A percentile compares a stretch with the other conserved stretches of the same genome.
These are phyloP conservation scores for Maudiozyma humilis DNA, from an alignment of 1,139 yeast species.

Conservation along the genomic window DNA sequence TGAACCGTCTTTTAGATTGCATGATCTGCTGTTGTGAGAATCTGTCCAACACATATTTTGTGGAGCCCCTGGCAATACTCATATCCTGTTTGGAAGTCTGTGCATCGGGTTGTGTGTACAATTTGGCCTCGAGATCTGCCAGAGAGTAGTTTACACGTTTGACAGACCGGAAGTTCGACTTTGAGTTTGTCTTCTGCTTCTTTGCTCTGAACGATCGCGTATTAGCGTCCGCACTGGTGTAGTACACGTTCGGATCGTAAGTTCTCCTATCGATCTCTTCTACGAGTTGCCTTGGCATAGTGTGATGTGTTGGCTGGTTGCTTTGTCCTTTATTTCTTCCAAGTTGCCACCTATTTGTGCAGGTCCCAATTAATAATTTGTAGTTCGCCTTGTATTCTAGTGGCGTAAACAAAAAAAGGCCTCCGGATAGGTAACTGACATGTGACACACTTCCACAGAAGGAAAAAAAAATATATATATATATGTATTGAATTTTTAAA, in stretches of 20 bases:
- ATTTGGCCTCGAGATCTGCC: conserved; percentile 29
- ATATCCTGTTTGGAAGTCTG: not conserved
- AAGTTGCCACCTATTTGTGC: no score
- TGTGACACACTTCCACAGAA: no score
- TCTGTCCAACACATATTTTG: conserved; percentile 14
- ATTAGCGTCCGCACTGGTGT: conserved; percentile 25
- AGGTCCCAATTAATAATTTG: no score
- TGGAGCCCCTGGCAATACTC: conserved; percentile 8
- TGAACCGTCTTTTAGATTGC: conserved; percentile 27
- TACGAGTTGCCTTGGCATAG: conserved; percentile 15
- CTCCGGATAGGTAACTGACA: no score
- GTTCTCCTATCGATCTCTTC: conserved; percentile 31
- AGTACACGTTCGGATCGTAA: conserved; percentile 30
- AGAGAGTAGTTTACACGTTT: conserved; percentile 30
- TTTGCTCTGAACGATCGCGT: conserved; percentile 14
- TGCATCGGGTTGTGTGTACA: conserved; percentile 19
- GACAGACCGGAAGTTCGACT: conserved; percentile 20
- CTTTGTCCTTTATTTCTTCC: no score
- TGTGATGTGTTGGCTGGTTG: not conserved
- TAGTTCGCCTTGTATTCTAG: no score
- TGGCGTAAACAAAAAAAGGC: no score
- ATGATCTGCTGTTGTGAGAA: conserved; percentile 26
- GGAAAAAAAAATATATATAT: no score
- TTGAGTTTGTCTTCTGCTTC: conserved; percentile 7
- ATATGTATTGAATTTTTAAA: no score